Conservation (phyloP, 2,329 filamentous ascomycete species). For the Metarhizium album region DNA sequence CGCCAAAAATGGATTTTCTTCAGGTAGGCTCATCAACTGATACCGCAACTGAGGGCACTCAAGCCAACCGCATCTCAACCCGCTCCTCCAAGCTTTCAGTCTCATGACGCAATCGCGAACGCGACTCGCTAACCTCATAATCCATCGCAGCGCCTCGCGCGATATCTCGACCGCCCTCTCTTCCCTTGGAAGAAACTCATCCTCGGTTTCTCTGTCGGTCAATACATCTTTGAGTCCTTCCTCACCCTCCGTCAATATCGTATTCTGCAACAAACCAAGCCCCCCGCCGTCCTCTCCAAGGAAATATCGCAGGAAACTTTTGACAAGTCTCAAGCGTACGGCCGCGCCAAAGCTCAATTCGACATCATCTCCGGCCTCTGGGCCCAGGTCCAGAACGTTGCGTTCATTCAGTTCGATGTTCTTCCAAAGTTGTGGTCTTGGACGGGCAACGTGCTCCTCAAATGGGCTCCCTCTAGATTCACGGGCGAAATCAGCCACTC, state of each 20-base stretch:
- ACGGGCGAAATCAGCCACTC: slow-evolving; percentile 89
- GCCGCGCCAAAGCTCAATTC: slow-evolving; percentile 90
- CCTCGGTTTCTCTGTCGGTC: slow-evolving; percentile 83
- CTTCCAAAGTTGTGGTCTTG: slow-evolving; percentile 84
- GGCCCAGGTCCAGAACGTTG: slow-evolving; percentile 77
- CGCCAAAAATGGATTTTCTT: slow-evolving; percentile 34
- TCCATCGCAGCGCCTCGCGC: slow-evolving; percentile 54
- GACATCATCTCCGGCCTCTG: slow-evolving; percentile 71
- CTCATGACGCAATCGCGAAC: not conserved
- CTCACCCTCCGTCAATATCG: slow-evolving; percentile 84
- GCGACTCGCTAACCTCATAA: not conserved
- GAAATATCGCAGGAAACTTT: slow-evolving; percentile 86
- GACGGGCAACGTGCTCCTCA: slow-evolving; percentile 63
- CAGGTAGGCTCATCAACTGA: slow-evolving; percentile 22
- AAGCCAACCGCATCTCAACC: not conserved
- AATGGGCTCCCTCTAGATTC: slow-evolving; percentile 67
- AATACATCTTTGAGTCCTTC: slow-evolving; percentile 84
- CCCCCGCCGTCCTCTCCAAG: slow-evolving; percentile 76
- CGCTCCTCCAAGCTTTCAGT: not conserved
- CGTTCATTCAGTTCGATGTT: slow-evolving; percentile 81
- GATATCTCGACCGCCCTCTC: slow-evolving; percentile 77
- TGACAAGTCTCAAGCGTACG: slow-evolving; percentile 93
- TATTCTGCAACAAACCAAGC: slow-evolving; percentile 66
- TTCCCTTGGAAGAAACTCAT: slow-evolving; percentile 98
- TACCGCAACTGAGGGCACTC: not conserved